Conservation (phyloP, 208 protist genomes). For the Porcisia hertigi region DNA sequence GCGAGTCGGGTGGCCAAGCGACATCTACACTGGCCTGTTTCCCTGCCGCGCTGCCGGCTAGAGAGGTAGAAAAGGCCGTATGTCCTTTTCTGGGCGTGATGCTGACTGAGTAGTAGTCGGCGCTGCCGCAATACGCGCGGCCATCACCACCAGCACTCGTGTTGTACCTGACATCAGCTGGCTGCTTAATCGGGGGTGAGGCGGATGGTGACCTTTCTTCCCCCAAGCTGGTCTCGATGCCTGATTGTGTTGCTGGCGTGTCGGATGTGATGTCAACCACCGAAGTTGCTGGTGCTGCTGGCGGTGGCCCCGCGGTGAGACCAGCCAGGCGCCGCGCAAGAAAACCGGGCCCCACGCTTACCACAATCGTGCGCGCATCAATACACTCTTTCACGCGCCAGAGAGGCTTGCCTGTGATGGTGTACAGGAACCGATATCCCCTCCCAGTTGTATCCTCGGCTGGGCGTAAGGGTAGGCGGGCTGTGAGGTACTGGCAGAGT, state of each 20-base stretch:
- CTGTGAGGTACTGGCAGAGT: conserved; percentile 56
- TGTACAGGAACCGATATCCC: conserved; percentile 81
- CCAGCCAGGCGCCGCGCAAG: conserved; percentile 28
- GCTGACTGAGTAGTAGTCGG: not conserved
- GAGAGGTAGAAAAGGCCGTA: not conserved
- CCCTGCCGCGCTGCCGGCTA: not conserved
- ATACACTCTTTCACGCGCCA: conserved; percentile 77
- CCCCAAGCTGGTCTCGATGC: not conserved
- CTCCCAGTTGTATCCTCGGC: conserved; percentile 26
- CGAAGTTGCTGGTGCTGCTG: not conserved
- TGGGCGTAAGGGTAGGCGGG: conserved; percentile 34
- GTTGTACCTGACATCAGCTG: not conserved
- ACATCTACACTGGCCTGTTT: conserved; percentile 11
- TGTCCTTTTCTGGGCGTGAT: not conserved
- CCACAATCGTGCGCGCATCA: conserved; percentile 52
- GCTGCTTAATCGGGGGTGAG: conserved; percentile 21
- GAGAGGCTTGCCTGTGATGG: conserved; percentile 56
- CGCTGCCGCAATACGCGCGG: not conserved
- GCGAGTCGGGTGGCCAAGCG: conserved; percentile 11
- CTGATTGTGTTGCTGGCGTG: not conserved
- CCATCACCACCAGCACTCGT: not conserved
- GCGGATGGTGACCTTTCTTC: conserved; percentile 15
- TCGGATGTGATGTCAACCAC: conserved; percentile 22
- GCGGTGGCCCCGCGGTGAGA: conserved; percentile 8
- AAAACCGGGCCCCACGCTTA: conserved; percentile 67